Conservation (phyloP, 768 basidiomycete genomes). For the Gelatoporia subvermispora region DNA sequence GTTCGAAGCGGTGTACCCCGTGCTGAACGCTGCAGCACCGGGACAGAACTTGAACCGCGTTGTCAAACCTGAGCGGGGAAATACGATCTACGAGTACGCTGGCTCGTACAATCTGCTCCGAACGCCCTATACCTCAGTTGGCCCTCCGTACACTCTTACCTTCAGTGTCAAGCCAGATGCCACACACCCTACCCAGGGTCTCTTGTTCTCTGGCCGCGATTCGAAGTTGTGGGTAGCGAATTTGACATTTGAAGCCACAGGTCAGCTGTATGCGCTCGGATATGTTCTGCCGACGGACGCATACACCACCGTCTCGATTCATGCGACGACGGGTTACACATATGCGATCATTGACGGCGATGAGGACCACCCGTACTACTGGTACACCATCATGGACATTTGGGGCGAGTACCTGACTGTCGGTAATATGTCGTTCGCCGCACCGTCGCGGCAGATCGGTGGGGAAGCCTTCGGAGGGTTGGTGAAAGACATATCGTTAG, state of each 20-base stretch:
- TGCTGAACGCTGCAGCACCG: slow-evolving; percentile 34
- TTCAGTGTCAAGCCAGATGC: slow-evolving; percentile 34
- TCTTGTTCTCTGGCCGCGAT: slow-evolving; percentile 32
- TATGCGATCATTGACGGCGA: slow-evolving; percentile 27
- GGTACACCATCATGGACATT: slow-evolving; percentile 33
- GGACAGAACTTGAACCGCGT: slow-evolving; percentile 41
- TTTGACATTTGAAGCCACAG: slow-evolving; percentile 35
- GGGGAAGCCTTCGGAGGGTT: slow-evolving; percentile 29
- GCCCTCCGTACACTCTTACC: slow-evolving; percentile 38
- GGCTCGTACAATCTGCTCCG: slow-evolving; percentile 7
- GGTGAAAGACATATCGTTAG: slow-evolving; percentile 23
- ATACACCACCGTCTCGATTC: slow-evolving; percentile 34
- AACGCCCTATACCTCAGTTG: slow-evolving; percentile 33
- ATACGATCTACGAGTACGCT: slow-evolving; percentile 27
- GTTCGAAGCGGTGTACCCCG: slow-evolving; percentile 32
- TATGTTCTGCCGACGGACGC: slow-evolving; percentile 23
- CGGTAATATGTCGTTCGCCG: slow-evolving; percentile 42
- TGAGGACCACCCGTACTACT: slow-evolving; percentile 22
- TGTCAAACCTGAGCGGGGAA: slow-evolving; percentile 24
- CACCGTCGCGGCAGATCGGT: slow-evolving; percentile 33
- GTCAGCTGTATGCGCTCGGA: slow-evolving; percentile 31
- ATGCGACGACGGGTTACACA: slow-evolving; percentile 32
- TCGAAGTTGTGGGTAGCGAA: slow-evolving; percentile 31
- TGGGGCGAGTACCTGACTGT: slow-evolving; percentile 35
- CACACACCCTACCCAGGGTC: slow-evolving; percentile 8